These are phyloP conservation scores for Eucalyptus erythrocorys DNA, from an alignment of 345 rosid genomes.

Conservation along the genomic window DNA sequence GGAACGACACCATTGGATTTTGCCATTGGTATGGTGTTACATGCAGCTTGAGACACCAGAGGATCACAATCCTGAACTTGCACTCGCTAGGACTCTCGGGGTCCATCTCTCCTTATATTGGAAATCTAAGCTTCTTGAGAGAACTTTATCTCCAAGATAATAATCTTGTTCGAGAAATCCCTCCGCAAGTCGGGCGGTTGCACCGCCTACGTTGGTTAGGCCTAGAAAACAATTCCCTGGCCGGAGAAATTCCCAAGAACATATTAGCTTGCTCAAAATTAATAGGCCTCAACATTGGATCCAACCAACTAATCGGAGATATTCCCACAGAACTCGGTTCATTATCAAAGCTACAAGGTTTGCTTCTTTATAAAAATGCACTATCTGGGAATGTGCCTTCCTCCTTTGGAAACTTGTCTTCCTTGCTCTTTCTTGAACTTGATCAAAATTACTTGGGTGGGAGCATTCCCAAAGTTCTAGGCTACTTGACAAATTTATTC, in stretches of 20 bases:
- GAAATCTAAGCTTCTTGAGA: background rate
- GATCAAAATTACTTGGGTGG: background rate
- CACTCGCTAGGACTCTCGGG: fast-evolving
- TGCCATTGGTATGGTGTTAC: background rate
- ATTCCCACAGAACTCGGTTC: background rate
- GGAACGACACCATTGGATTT: background rate
- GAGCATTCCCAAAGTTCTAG: background rate
- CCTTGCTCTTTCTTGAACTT: background rate
- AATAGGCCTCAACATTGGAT: fast-evolving
- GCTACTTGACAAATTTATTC: background rate
- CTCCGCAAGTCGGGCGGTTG: background rate
- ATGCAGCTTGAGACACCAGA: background rate
- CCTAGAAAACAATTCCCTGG: background rate
- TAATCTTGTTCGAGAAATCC: background rate
- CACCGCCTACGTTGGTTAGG: fast-evolving
- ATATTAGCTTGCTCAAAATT: background rate
- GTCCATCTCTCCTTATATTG: background rate
- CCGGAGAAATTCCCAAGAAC: background rate
- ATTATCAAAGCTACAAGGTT: fast-evolving
- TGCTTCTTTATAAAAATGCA: background rate
- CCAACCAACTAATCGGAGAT: background rate
- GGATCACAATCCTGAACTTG: background rate
- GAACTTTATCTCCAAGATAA: background rate
- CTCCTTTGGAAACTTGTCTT: background rate
- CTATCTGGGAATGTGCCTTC: background rate